These are phyloP conservation scores for Tremellales sp. DNA, from an alignment of 1,284 basidiomycete genomes.

Conservation along the genomic window DNA sequence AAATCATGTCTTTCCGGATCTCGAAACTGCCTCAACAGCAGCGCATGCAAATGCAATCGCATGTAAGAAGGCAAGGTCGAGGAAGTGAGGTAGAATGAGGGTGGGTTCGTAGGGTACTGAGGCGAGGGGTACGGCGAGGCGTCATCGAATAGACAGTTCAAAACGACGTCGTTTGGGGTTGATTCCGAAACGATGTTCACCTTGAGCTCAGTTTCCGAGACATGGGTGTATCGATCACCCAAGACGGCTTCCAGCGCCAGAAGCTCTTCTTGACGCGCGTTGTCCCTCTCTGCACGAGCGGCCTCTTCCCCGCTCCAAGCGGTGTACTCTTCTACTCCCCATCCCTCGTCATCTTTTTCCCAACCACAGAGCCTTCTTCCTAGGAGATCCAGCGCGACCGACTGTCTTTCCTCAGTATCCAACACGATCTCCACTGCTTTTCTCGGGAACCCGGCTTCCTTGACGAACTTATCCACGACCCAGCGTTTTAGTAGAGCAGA, in stretches of 20 bases:
- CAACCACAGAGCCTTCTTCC: conserved; percentile 48
- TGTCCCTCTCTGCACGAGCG: conserved; percentile 54
- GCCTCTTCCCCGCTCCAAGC: conserved; percentile 53
- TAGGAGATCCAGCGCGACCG: conserved; percentile 45
- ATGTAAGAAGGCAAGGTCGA: conserved; percentile 71
- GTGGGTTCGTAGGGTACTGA: conserved; percentile 53
- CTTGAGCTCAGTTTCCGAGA: conserved; percentile 49
- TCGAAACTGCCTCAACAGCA: conserved; percentile 58
- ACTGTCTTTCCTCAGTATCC: conserved; percentile 33
- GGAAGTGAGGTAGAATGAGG: conserved; percentile 73
- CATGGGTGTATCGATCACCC: conserved; percentile 48
- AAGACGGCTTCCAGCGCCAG: conserved; percentile 58
- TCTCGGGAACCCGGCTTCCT: conserved; percentile 77
- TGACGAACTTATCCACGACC: conserved; percentile 75
- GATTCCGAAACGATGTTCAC: conserved; percentile 60
- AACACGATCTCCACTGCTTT: conserved; percentile 58
- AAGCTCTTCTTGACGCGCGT: conserved; percentile 66
- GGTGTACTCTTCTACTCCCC: conserved; percentile 50
- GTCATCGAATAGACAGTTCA: conserved; percentile 63
- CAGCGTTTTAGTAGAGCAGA: conserved; percentile 70
- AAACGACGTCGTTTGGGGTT: conserved; percentile 52
- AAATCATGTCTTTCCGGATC: conserved; percentile 52
- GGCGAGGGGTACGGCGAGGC: conserved; percentile 57
- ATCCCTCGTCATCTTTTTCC: conserved; percentile 44
- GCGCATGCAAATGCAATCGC: conserved; percentile 73